These are phyloP conservation scores for Geranium incanum DNA, from an alignment of 441 rosid species.

Conservation along the genomic window DNA sequence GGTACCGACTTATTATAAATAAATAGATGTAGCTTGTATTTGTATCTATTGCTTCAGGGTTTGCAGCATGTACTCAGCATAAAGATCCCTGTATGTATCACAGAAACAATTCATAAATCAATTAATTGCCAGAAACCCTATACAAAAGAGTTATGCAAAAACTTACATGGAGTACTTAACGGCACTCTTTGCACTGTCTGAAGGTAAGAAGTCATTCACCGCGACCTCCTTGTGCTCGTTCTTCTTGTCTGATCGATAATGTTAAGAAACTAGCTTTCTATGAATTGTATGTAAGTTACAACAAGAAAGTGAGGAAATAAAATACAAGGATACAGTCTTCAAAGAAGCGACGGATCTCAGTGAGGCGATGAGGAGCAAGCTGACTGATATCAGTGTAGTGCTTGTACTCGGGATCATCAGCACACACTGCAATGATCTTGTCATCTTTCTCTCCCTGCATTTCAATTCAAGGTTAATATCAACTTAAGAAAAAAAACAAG, in stretches of 20 bases:
- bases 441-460: slow-evolving; percentile 87
- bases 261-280: slow-evolving; percentile 7
- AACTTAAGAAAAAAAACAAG: too few relatives aligned
- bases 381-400: slow-evolving; percentile 86
- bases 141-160: neutral
- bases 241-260: slow-evolving; percentile 60
- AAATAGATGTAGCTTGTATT: neutral
- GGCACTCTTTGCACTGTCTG: slow-evolving; percentile 62
- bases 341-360: slow-evolving; percentile 94
- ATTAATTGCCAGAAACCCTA: neutral
- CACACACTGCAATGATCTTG: slow-evolving; percentile 96
- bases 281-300: slow-evolving; percentile 17
- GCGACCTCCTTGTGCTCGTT: slow-evolving; percentile 93
- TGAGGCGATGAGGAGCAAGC: slow-evolving; percentile 93
- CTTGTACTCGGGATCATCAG: slow-evolving; percentile 95
- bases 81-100: slow-evolving; percentile 77
- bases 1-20: neutral
- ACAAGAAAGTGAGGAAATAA: slow-evolving; percentile 18
- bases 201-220: slow-evolving; percentile 81
- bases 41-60: neutral
- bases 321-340: slow-evolving; percentile 81
- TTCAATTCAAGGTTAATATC: too few relatives aligned
- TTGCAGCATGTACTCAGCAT: slow-evolving; percentile 31
- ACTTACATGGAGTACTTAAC: slow-evolving; percentile 85
- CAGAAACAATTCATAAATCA: neutral